Base-by-base conservation (phyloP, 1,284 basidiomycete genomes). In the Moesziomyces aphidis region DNA sequence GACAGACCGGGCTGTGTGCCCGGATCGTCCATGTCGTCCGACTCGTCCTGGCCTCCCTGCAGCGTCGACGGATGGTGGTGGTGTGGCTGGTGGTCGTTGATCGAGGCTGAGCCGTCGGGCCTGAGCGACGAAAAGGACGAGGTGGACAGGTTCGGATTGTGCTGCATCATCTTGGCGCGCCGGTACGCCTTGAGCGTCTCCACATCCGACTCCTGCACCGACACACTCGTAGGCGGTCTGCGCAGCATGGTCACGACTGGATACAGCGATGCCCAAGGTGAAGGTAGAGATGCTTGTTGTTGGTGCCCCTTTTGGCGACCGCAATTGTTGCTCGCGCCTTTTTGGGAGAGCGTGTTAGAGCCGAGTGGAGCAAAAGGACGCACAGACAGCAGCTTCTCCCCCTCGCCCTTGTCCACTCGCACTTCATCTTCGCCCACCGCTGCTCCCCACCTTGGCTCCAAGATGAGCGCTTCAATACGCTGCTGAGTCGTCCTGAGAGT, bases 151-250 rank as follows among this genome's bases (percentile, higher is more conserved):
- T 69, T 73, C 47, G 65, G 71, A 28, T 69, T 69, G 48, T 73
- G 71, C 58, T 70, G 61, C 60, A 70, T 61, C 63, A 74, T 74
- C 55, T 62, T 63, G 24, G 66, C 67, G 19, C 66, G 31, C 6
- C 67, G 62, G n/a, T 70, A 61, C 8, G 72, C 72, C 44, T 74
- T 74, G 63, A 74, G 72, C 5, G 72, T 63, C 46, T 74, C 72
- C 43, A 74, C 72, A 50, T 74, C 72, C 4, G 72, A 67, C 47
- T 74, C 72, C 45, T 70, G 72, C 8, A 70, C 62, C 5, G 66
- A 70, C 4, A 74, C 49, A 21, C 63, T 66, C 1, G 67, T 74
- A 1, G 72, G 72, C 21, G 66, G 54, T 11, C 72, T 47, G 5
- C 72, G 72, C 7, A 74, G 55, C 72, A 74, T 74, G 24, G 34